Evolutionary conservation across 164 flowering plant species (phyloP), one percentile per base, ranked within the genome.

Genomic region (Magnolia changhungtana): DNA sequence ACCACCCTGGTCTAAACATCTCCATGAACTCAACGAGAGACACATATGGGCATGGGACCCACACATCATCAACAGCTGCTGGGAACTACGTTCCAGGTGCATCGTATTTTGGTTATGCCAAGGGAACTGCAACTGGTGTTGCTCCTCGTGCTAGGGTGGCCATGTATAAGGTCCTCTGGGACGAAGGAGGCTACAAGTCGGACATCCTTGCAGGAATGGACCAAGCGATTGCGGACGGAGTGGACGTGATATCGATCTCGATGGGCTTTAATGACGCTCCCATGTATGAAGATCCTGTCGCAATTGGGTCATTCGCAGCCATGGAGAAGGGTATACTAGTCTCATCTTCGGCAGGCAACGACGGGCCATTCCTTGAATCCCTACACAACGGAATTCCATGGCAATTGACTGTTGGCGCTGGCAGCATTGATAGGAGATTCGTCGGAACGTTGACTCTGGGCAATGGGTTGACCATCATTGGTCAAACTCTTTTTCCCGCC

Each of bases 141-240:
- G 96, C 96, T 11, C 91, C 90, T 1, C 63, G 71, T 18, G 92
- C 94, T 7, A 84, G 81, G 2, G 83, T 92, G 37, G 96, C 96
- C 50, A 82, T 88, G 83, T 92, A 92, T 85, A 92, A 90, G 80
- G 90, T 82, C 45, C 24, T 84, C 0, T 89, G 89, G 86, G 81
- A 78, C 0, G 86, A 74, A 50, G 90, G 87, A 1, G 50, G 50
- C 3, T 50, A 4, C 18, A 1, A 77, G 0, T 88, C 93, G 0
- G 96, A 92, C 55, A 69, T 88, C 19, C 72, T 92, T 8, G 94
- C 94, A 1, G 94, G 87, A 0, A 82, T 92, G 27, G 96, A 92
- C 50, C 84, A 83, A 66, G 94, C 96, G 11, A 84, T 90, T 14
- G 37, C 3, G 0, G 96, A 92, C 65, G 94, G 91, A 0, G 92